A percentile compares a stretch with the other conserved stretches of the same genome.
These are phyloP conservation scores for Stenogyne calaminthoides DNA, from an alignment of 305 asterid species.

Conservation along the genomic window DNA sequence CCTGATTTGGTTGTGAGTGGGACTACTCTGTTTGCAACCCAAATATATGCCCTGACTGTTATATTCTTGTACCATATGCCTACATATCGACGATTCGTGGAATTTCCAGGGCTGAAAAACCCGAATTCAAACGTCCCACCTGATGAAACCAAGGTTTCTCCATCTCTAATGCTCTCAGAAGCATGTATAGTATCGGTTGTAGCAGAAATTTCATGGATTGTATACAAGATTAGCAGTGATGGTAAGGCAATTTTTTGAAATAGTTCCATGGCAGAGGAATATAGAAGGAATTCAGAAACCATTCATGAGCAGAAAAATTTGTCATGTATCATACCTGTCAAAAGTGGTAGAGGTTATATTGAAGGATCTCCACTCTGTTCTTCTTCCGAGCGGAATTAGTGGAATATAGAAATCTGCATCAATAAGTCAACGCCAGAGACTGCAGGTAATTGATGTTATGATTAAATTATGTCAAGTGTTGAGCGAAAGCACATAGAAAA, in stretches of 20 bases:
- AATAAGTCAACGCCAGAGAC: too few relatives aligned
- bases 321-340: too few relatives aligned
- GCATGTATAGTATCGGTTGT: not conserved
- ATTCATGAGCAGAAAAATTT: too few relatives aligned
- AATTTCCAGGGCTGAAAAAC: slow-evolving; percentile 2
- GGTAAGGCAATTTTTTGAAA: not conserved
- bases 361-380: too few relatives aligned
- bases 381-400: too few relatives aligned
- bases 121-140: slow-evolving; percentile 1
- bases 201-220: not conserved
- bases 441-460: too few relatives aligned
- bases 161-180: not conserved
- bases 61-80: slow-evolving; percentile 17
- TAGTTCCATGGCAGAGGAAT: not conserved
- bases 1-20: not conserved
- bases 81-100: not conserved
- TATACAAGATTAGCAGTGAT: too few relatives aligned
- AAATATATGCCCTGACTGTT: not conserved
- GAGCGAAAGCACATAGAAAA: too few relatives aligned
- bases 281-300: too few relatives aligned
- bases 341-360: too few relatives aligned
- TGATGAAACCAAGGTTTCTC: slow-evolving; percentile 13
- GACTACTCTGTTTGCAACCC: slow-evolving; percentile 13
- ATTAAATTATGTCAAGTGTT: too few relatives aligned
- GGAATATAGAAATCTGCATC: too few relatives aligned